Conservation (phyloP, 306 rosid genomes). For the Coriaria nepalensis region DNA sequence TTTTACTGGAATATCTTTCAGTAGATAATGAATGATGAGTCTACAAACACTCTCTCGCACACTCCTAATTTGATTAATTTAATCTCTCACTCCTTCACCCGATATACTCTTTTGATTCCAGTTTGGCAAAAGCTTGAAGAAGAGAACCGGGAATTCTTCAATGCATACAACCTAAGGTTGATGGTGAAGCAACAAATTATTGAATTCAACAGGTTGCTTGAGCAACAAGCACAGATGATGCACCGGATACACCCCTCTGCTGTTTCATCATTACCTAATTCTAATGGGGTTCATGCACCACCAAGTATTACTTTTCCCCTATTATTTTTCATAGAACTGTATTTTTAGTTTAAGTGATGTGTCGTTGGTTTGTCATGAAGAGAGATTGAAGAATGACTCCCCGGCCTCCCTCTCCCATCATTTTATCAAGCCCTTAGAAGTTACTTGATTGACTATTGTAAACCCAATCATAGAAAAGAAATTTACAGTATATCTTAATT, state of each 20-base stretch:
- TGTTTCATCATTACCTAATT: slow-evolving; percentile 39
- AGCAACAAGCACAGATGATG: slow-evolving; percentile 58
- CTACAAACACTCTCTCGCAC: too few relatives aligned
- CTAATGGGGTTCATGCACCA: slow-evolving; percentile 61
- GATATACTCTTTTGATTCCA: slow-evolving; percentile 24
- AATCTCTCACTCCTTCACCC: not conserved
- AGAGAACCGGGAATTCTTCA: slow-evolving; percentile 80
- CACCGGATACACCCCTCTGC: slow-evolving; percentile 38
- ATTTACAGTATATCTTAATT: too few relatives aligned
- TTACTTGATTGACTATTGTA: not conserved
- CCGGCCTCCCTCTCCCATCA: too few relatives aligned
- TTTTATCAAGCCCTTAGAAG: too few relatives aligned
- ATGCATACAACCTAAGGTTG: slow-evolving; percentile 74
- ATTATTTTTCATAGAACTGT: too few relatives aligned
- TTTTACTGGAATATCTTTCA: too few relatives aligned
- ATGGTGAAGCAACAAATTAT: slow-evolving; percentile 71
- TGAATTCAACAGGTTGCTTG: slow-evolving; percentile 75
- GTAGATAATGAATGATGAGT: too few relatives aligned
- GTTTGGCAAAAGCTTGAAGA: slow-evolving; percentile 97
- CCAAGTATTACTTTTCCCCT: slow-evolving; percentile 23
- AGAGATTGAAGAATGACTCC: too few relatives aligned
- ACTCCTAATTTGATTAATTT: too few relatives aligned
- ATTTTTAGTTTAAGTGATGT: too few relatives aligned
- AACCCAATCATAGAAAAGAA: not conserved
- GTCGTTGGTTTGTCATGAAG: too few relatives aligned